phyloP scores from a whole-genome alignment of 768 basidiomycete species.

The Panus rudis region DNA sequence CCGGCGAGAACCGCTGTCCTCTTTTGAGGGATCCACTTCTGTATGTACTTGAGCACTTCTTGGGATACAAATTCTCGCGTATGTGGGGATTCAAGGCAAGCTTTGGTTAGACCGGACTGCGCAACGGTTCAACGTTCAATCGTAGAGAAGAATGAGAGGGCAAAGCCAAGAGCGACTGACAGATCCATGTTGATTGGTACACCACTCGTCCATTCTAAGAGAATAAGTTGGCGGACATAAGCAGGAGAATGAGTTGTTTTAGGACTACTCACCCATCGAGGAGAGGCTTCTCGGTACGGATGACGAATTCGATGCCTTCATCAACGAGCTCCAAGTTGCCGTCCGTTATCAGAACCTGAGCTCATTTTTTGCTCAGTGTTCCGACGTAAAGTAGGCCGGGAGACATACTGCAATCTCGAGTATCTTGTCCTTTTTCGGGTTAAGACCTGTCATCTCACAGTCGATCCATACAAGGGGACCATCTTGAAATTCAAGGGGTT shows the following conservation, averaged over 20 bases:
- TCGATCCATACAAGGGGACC: constrained; percentile 81
- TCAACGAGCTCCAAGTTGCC: constrained; percentile 78
- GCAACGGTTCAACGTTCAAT: not conserved
- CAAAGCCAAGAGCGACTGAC: too few species aligned
- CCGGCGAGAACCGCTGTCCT: constrained; percentile 72
- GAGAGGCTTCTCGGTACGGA: constrained; percentile 59
- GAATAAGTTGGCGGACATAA: not conserved
- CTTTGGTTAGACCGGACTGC: constrained; percentile 76
- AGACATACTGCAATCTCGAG: constrained; percentile 69
- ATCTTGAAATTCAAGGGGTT: constrained; percentile 39
- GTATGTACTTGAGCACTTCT: constrained; percentile 68
- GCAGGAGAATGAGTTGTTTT: constrained; percentile 1
- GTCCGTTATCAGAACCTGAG: constrained; percentile 79
- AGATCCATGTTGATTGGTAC: constrained; percentile 69
- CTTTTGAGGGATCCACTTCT: constrained; percentile 72
- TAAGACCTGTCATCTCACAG: constrained; percentile 82
- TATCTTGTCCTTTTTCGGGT: constrained; percentile 59
- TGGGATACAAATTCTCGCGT: constrained; percentile 51
- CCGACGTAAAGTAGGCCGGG: not conserved
- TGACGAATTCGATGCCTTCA: constrained; percentile 70
- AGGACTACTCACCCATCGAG: constrained; percentile 55
- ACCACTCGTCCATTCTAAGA: constrained; percentile 84
- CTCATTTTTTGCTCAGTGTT: not conserved
- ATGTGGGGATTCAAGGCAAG: constrained; percentile 69
- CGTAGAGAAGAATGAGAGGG: not conserved